Conservation (phyloP, 805 yeast species). For the Barnettozyma botsteinii region DNA sequence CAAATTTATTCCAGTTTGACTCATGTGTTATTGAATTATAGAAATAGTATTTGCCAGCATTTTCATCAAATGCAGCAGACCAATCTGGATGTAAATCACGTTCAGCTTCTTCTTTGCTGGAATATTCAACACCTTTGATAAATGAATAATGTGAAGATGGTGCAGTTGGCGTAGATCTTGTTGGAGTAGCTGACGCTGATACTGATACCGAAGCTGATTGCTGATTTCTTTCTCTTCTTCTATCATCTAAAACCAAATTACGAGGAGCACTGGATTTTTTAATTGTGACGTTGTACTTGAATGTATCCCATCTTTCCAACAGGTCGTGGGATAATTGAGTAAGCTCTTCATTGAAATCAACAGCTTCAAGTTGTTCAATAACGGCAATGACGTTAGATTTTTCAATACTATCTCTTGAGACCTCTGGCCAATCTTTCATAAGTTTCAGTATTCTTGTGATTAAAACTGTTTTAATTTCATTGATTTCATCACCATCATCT, state of each 20-base stretch:
- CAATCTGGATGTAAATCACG: conserved; percentile 6
- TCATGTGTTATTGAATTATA: conserved; percentile 37
- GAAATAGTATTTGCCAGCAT: conserved; percentile 41
- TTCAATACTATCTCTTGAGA: conserved; percentile 73
- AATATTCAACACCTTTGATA: conserved; percentile 36
- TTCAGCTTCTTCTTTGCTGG: conserved; percentile 1
- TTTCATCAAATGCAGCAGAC: conserved; percentile 43
- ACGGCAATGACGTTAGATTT: conserved; percentile 67
- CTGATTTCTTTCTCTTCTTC: conserved; percentile 18
- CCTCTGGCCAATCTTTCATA: conserved; percentile 57
- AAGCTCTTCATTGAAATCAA: conserved; percentile 26
- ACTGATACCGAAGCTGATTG: background rate
- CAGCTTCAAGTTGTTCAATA: conserved; percentile 37
- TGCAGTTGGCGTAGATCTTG: conserved; percentile 5
- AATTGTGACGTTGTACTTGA: conserved; percentile 81
- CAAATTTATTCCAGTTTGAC: conserved; percentile 61
- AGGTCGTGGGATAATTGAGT: conserved; percentile 37
- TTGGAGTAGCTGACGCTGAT: background rate
- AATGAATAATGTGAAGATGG: conserved; percentile 5
- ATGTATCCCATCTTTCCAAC: conserved; percentile 61
- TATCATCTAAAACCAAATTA: conserved; percentile 6
- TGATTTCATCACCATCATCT: background rate
- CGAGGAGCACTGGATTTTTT: conserved; percentile 41
- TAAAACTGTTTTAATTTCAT: conserved; percentile 24
- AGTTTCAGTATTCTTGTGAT: conserved; percentile 48